These are phyloP conservation scores for Trichoderma afroharzianum DNA, from an alignment of 2,329 filamentous ascomycete species.

Conservation along the genomic window DNA sequence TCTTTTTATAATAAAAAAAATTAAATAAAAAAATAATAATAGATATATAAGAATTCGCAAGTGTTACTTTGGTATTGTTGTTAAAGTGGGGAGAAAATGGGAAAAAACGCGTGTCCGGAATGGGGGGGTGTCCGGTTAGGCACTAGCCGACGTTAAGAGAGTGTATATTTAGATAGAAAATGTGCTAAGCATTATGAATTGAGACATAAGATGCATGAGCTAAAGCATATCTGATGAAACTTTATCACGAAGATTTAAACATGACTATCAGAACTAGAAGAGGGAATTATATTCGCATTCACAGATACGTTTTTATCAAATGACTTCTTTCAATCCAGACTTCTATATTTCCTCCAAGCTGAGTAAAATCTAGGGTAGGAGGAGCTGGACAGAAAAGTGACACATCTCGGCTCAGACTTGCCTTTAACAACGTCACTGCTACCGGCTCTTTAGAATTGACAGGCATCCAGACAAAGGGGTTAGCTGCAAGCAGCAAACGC, in stretches of 20 bases:
- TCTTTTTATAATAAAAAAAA: too few species aligned
- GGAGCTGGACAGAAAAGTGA: not conserved
- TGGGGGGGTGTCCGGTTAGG: too few species aligned
- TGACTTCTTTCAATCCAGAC: not conserved
- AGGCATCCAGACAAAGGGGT: slow-evolving; percentile 39
- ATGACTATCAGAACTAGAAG: not conserved
- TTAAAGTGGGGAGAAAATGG: too few species aligned
- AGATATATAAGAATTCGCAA: too few species aligned
- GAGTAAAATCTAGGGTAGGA: not conserved
- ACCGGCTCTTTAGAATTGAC: slow-evolving; percentile 21
- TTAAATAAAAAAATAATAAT: too few species aligned
- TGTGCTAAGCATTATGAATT: not conserved
- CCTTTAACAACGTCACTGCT: slow-evolving; percentile 56
- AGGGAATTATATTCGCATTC: not conserved
- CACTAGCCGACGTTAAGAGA: too few species aligned
- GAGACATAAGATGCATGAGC: not conserved
- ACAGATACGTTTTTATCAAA: not conserved
- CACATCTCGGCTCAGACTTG: slow-evolving; percentile 58
- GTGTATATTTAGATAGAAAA: not conserved
- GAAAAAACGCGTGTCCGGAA: too few species aligned
- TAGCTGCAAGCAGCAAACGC: slow-evolving; percentile 47
- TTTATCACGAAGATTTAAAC: not conserved
- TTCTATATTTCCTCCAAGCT: not conserved
- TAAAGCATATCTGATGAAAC: not conserved
- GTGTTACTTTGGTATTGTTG: too few species aligned